phyloP scores from a whole-genome alignment of 805 yeast genomes.

The Yarrowia osloensis region DNA sequence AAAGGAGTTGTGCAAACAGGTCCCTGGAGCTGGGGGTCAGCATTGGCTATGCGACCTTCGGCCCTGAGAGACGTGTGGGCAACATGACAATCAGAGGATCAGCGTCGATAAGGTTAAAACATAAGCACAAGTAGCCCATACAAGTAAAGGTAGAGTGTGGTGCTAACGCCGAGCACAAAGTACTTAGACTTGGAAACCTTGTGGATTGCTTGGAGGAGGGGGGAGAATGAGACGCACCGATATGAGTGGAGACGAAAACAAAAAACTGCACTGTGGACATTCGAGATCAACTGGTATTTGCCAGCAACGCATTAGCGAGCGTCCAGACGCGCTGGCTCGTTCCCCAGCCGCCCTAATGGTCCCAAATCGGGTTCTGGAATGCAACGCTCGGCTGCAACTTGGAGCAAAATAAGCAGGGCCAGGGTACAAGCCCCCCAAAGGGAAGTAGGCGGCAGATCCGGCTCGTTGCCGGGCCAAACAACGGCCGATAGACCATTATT shows the following conservation, averaged over 20 bases:
- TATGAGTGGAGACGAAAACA: background rate
- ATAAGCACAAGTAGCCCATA: background rate
- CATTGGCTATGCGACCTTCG: conserved; percentile 2
- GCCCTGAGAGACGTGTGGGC: background rate
- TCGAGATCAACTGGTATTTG: background rate
- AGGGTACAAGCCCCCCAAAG: background rate
- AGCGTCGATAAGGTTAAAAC: conserved; percentile 6
- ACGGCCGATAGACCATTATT: background rate
- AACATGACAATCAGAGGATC: conserved; percentile 6
- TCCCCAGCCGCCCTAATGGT: background rate
- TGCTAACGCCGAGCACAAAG: too few relatives aligned
- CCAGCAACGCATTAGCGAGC: background rate
- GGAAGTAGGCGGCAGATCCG: background rate
- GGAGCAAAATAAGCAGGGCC: background rate
- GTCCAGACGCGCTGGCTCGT: background rate
- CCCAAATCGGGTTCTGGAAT: conserved; percentile 7
- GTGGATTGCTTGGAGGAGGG: background rate
- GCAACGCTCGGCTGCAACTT: background rate
- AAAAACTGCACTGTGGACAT: background rate
- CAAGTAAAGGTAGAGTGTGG: background rate
- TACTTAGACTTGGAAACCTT: background rate
- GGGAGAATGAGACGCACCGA: background rate
- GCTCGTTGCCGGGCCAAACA: background rate
- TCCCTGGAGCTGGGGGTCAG: background rate
- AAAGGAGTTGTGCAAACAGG: background rate